Base-by-base conservation (phyloP, 495 filamentous ascomycete genomes). In the Amniculicola lignicola region DNA sequence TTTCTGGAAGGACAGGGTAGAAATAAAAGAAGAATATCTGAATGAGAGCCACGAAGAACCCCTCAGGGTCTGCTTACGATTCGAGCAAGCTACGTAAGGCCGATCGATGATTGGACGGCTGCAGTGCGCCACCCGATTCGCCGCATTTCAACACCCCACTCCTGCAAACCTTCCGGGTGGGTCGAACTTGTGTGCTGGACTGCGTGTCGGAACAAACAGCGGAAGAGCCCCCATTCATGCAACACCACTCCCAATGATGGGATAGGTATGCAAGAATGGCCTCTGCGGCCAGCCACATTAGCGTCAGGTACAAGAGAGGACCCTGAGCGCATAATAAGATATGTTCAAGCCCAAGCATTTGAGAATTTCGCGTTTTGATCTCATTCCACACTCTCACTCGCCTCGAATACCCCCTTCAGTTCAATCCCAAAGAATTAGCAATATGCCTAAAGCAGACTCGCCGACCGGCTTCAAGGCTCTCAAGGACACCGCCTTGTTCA, bases 401-500 rank as follows among this genome's bases (percentile, higher is more conserved):
- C 18, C 16, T 21, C 11, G 5, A 22, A 36, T 27, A 10, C 21
- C 12, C 25, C 4, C 33, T 42, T 46, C 12, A 12, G 31, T 40
- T 21, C 31, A 12, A n/a, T n/a, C n/a, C 29, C 38, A 37, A 45
- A 25, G 3, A 6, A 5, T 40, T 33, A 14, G 5, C 58, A 51
- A 10, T 21, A 62, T 62, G 59, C 45, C 59, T 11, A 52, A 51
- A 52, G 59, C 52, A 43, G 43, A 51, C 31, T 38, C 59, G 16
- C 51, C 51, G 11, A 16, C 45, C 6, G 59, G 52, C 52, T 58
- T 58, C 36, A 53, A 40, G 47, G 56, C 62, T 19, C 36, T 65
- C 25, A 49, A 39, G 46, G 62, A 57, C 29, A 57, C 62, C 7
- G 62, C 53, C 27, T 54, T 65, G 11, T 65, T 65, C 54, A 62